phyloP scores from a whole-genome alignment of 768 basidiomycete species.

The Auricularia sp. region DNA sequence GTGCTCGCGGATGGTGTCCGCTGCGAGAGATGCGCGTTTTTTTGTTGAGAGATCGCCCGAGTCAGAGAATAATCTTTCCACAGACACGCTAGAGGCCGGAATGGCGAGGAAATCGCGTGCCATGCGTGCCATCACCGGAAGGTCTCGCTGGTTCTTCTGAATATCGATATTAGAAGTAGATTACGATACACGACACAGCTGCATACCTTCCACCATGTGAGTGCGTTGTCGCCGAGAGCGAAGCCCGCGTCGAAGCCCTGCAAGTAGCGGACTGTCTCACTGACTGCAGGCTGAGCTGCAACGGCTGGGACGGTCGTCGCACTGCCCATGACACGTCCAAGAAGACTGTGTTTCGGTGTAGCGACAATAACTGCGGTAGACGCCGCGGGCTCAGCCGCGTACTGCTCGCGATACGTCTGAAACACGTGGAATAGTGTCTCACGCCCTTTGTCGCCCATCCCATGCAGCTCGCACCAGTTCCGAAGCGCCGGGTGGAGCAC shows the following conservation, averaged over 20 bases:
- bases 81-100: slow-evolving; percentile 14
- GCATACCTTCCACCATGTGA: neutral
- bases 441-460: neutral
- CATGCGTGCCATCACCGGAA: slow-evolving; percentile 5
- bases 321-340: neutral
- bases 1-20: slow-evolving; percentile 6
- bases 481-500: neutral
- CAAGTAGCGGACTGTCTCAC: neutral
- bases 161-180: slow-evolving; percentile 6
- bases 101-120: slow-evolving; percentile 15
- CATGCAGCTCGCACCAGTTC: neutral
- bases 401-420: neutral
- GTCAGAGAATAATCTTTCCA: slow-evolving; percentile 14
- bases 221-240: slow-evolving; percentile 2
- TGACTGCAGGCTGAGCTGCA: neutral
- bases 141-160: slow-evolving; percentile 38
- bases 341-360: neutral
- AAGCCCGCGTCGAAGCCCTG: neutral
- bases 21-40: slow-evolving; percentile 11
- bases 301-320: neutral
- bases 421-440: neutral
- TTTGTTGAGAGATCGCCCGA: slow-evolving; percentile 10
- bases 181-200: too few relatives aligned
- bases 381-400: neutral
- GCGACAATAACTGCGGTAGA: neutral